Conservation (phyloP, 2,329 filamentous ascomycete species). For the Pezicula rhizophila region DNA sequence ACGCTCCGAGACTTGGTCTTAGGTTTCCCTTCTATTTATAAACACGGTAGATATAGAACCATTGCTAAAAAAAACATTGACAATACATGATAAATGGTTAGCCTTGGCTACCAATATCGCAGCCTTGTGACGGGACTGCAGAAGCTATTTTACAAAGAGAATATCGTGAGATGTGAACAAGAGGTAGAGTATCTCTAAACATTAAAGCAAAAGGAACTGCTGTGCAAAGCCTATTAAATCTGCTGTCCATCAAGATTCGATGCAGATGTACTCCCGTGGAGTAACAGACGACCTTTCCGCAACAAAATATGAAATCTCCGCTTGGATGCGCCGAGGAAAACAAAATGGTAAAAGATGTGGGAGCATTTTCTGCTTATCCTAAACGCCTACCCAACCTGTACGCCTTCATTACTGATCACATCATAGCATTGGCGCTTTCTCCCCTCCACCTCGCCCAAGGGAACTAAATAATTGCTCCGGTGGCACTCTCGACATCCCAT, state of each 20-base stretch:
- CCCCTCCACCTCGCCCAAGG: slow-evolving; percentile 23
- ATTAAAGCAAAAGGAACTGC: slow-evolving; percentile 14
- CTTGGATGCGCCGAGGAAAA: slow-evolving; percentile 16
- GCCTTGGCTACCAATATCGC: slow-evolving; percentile 4
- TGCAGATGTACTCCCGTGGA: slow-evolving; percentile 2
- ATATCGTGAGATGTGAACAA: slow-evolving; percentile 13
- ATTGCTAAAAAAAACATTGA: background rate
- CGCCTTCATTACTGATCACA: slow-evolving; percentile 16
- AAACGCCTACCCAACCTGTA: slow-evolving; percentile 23
- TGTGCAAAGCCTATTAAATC: slow-evolving; percentile 9
- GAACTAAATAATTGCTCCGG: slow-evolving; percentile 44
- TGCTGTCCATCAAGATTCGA: background rate
- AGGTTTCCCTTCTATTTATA: background rate
- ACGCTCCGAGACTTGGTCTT: no score
- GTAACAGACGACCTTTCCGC: slow-evolving; percentile 8
- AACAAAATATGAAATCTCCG: slow-evolving; percentile 15
- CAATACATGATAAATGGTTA: background rate
- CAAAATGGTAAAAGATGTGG: slow-evolving; percentile 16
- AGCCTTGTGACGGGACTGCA: slow-evolving; percentile 19
- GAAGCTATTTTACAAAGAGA: slow-evolving; percentile 25
- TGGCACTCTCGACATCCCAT: slow-evolving; percentile 53
- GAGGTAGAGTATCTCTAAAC: slow-evolving; percentile 22
- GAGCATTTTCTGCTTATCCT: slow-evolving; percentile 22
- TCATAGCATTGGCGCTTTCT: slow-evolving; percentile 25
- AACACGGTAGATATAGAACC: background rate